These are phyloP conservation scores for Vigna mungo DNA, from an alignment of 306 rosid genomes.

Conservation along the genomic window DNA sequence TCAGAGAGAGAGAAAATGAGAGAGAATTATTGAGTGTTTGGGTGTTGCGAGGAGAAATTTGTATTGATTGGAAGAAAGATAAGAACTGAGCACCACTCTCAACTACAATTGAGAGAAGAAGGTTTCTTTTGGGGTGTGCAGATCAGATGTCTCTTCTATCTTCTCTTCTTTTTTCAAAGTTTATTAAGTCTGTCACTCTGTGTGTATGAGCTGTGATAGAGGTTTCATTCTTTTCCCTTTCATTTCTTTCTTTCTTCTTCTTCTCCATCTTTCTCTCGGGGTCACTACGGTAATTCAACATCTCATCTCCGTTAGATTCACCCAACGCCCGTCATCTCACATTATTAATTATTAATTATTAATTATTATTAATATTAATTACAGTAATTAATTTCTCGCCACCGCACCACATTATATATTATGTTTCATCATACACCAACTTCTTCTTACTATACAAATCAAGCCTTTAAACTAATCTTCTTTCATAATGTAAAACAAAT, in stretches of 20 bases:
- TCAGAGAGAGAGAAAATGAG: too few relatives aligned
- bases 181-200: neutral
- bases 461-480: too few relatives aligned
- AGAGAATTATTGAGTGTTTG: neutral
- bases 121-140: constrained; percentile 9
- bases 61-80: constrained; percentile 31
- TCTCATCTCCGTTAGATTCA: neutral
- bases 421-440: too few relatives aligned
- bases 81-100: constrained; percentile 56
- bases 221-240: constrained; percentile 45
- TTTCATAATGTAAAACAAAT: too few relatives aligned
- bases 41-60: neutral
- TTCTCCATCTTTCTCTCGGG: constrained; percentile 1
- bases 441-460: too few relatives aligned
- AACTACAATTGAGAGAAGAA: constrained; percentile 26
- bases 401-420: too few relatives aligned
- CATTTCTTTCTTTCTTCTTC: neutral
- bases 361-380: too few relatives aligned
- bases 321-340: too few relatives aligned
- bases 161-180: constrained; percentile 47
- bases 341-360: too few relatives aligned
- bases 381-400: too few relatives aligned
- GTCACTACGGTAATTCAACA: constrained; percentile 43
- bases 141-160: constrained; percentile 56
- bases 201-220: constrained; percentile 42